A percentile compares a stretch with the other conserved stretches of the same genome.
These are phyloP conservation scores for Cucurbita pepo DNA, from an alignment of 306 rosid species.

Conservation along the genomic window DNA sequence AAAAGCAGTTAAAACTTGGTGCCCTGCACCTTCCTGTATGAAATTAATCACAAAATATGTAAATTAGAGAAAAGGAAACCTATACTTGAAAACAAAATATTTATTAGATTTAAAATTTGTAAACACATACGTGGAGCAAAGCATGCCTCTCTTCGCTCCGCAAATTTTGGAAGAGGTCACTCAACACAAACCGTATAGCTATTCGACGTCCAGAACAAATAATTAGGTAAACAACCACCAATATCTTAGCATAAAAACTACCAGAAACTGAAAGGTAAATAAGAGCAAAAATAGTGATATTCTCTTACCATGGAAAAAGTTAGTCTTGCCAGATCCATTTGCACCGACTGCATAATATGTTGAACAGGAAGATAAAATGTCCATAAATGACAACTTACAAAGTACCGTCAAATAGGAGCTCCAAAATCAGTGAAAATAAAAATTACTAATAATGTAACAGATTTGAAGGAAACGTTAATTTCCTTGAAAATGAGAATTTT, in stretches of 20 bases:
- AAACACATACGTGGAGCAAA: slow-evolving; percentile 69
- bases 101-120: neutral
- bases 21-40: slow-evolving; percentile 92
- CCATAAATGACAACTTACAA: neutral
- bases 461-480: neutral
- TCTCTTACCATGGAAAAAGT: slow-evolving; percentile 82
- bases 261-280: slow-evolving; percentile 1
- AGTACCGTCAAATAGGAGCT: neutral
- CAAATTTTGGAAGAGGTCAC: slow-evolving; percentile 79
- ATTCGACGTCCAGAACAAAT: slow-evolving; percentile 8
- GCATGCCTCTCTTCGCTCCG: slow-evolving; percentile 81
- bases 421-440: neutral
- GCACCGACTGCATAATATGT: slow-evolving; percentile 67
- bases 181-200: slow-evolving; percentile 91
- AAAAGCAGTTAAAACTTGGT: slow-evolving; percentile 77
- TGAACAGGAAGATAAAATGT: neutral
- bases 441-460: neutral
- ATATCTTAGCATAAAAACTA: slow-evolving; percentile 1
- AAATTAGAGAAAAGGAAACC: neutral
- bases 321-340: slow-evolving; percentile 95
- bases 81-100: neutral
- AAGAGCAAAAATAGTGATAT: neutral
- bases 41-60: slow-evolving; percentile 1
- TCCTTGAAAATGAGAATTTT: neutral
- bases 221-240: slow-evolving; percentile 2